A percentile compares a stretch with the other conserved stretches of the same genome.
phyloP scores from a whole-genome alignment of 805 yeast genomes.

The Wickerhamiella azymoides region DNA sequence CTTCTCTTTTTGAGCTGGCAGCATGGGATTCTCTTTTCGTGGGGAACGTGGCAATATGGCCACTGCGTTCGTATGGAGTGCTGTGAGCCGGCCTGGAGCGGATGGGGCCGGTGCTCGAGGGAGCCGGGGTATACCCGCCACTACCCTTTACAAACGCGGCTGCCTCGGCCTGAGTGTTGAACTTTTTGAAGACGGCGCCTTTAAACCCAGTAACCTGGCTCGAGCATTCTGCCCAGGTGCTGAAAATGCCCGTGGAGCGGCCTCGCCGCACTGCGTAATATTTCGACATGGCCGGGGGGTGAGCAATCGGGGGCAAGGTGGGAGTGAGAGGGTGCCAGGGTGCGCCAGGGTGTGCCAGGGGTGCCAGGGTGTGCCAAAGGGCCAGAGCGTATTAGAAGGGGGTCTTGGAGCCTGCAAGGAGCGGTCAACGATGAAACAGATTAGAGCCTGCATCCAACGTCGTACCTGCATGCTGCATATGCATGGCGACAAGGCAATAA shows the following conservation, averaged over 20 bases:
- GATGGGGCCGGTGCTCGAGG: neutral
- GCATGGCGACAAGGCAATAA: too few species aligned
- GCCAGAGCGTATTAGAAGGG: too few species aligned
- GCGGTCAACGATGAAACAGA: neutral
- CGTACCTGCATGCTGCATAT: too few species aligned
- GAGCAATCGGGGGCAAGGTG: neutral
- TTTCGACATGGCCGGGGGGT: too few species aligned
- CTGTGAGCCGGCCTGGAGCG: too few species aligned
- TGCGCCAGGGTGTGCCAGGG: too few species aligned
- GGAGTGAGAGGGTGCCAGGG: neutral
- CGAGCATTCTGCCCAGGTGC: conserved; percentile 38
- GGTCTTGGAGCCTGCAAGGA: neutral
- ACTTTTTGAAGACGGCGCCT: conserved; percentile 46
- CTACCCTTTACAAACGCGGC: conserved; percentile 22
- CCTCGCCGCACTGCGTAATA: conserved; percentile 48
- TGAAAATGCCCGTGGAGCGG: conserved; percentile 41
- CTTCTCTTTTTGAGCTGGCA: too few species aligned
- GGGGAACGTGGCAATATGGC: too few species aligned
- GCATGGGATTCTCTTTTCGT: too few species aligned
- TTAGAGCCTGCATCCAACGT: too few species aligned
- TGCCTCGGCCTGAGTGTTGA: conserved; percentile 38
- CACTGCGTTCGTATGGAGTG: too few species aligned
- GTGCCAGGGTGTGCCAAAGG: too few species aligned
- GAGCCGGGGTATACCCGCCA: neutral
- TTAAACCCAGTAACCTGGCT: conserved; percentile 40